Evolutionary conservation across 1,284 basidiomycete genomes (phyloP).

Genomic region (Ceratobasidium sp.): DNA sequence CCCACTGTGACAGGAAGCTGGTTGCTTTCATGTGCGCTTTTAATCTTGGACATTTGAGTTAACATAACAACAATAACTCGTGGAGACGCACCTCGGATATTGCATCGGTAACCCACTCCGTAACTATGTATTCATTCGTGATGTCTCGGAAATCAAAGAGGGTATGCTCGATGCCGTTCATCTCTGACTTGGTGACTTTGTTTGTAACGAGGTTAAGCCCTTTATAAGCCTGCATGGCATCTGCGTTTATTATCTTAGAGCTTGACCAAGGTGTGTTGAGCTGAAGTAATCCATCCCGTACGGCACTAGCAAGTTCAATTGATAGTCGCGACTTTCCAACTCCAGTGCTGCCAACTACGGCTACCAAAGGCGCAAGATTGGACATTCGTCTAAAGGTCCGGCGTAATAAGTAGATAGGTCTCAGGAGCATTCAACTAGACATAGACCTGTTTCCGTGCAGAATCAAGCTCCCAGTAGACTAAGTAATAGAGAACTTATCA

Average conservation of each 20-base stretch:
- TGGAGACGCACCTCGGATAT: slow-evolving; percentile 65
- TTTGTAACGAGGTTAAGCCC: slow-evolving; percentile 96
- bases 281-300: slow-evolving; percentile 49
- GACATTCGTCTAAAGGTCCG: slow-evolving; percentile 6
- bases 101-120: slow-evolving; percentile 85
- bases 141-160: slow-evolving; percentile 89
- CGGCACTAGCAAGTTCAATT: slow-evolving; percentile 80
- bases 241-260: slow-evolving; percentile 89
- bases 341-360: slow-evolving; percentile 94
- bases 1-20: slow-evolving; percentile 91
- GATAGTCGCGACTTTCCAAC: slow-evolving; percentile 96
- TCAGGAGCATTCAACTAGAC: too few relatives aligned
- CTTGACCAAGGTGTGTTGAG: slow-evolving; percentile 58
- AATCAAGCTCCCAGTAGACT: too few relatives aligned
- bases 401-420: neutral
- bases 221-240: slow-evolving; percentile 98
- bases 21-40: slow-evolving; percentile 68
- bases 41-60: slow-evolving; percentile 63
- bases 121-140: slow-evolving; percentile 86
- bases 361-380: slow-evolving; percentile 67
- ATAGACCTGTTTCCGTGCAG: too few relatives aligned
- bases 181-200: slow-evolving; percentile 84
- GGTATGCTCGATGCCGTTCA: slow-evolving; percentile 85
- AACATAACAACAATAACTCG: neutral
- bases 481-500: too few relatives aligned